Conservation (phyloP, 1,139 yeast species). For the Sugiyamaella sp. region DNA sequence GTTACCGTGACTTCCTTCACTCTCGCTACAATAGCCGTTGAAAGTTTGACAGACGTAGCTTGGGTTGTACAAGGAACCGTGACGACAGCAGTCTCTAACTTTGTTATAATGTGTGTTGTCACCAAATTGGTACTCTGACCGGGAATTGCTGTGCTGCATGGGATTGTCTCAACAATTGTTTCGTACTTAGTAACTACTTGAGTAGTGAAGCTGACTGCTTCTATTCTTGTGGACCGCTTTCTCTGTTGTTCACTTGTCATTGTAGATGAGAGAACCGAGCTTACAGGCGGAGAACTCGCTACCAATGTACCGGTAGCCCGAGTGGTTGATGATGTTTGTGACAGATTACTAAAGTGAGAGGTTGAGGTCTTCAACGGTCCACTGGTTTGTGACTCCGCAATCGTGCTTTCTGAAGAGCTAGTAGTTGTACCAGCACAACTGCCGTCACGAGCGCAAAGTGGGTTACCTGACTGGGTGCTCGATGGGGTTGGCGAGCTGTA, state of each 20-base stretch:
- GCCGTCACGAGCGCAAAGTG: constrained; percentile 7
- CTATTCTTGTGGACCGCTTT: background rate
- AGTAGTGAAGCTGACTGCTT: background rate
- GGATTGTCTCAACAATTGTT: background rate
- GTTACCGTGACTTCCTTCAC: background rate
- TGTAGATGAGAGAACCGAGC: background rate
- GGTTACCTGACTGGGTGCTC: background rate
- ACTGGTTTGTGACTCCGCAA: background rate
- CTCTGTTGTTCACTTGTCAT: background rate
- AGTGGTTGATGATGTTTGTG: too few relatives aligned
- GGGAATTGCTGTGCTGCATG: constrained; percentile 2
- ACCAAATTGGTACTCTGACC: too few relatives aligned
- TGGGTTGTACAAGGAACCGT: constrained; percentile 3
- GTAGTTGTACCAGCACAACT: background rate
- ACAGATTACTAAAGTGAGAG: too few relatives aligned
- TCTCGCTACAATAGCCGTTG: background rate
- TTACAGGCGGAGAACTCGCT: too few relatives aligned
- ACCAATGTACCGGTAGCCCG: background rate
- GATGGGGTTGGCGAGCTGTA: background rate
- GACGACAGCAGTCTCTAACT: background rate
- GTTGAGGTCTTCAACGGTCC: background rate
- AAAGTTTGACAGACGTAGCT: background rate
- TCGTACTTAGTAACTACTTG: background rate
- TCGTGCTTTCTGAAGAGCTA: background rate
- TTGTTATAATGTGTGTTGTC: background rate